Evolutionary conservation across 1,284 basidiomycete species (phyloP), one percentile per base, ranked within the genome.

Genomic region (Anthracocystis walkeri): DNA sequence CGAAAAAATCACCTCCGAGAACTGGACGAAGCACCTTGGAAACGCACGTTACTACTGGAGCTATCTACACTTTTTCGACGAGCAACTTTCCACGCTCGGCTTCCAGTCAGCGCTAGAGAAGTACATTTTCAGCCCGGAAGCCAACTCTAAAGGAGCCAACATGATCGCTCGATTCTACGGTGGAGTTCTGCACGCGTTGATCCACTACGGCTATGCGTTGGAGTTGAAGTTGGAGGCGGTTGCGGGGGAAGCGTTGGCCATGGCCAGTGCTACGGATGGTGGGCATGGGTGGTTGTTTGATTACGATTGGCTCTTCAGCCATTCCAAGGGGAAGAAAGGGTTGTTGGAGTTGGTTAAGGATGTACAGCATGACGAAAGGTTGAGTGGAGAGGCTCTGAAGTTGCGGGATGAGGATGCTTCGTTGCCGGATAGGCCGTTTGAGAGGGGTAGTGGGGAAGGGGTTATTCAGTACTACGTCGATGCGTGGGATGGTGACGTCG

Each of bases 181-280:
- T 1, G 84, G 84, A 6, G 85, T 81, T 4, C 48, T 86, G n/a
- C 85, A 86, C 59, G 76, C 78, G 2, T 41, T 84, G 33, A 86
- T 86, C 46, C 83, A 86, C 51, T 72, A 83, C 29, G 84, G 85
- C 1, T 80, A 84, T 50, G 85, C 82, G 7, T 51, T 83, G 56
- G 85, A 86, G 56, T 78, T 84, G 29, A 60, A 65, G 0, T 18
- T 82, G 31, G 58, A 66, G 12, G 77, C 51, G 6, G 16, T 85
- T 10, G 81, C 80, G 1, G 81, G 81, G 0, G 84, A 86, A 62
- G 84, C 75, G n/a, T 52, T 78, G 52, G 73, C 77, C 1, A 78
- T 78, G 77, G 64, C 74, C 1, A 25, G 58, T 2, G 49, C 51
- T 1, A 78, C 77, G 1, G 31, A 7, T 18, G 60, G 52, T 0